Evolutionary conservation across 2,329 filamentous ascomycete species (phyloP).

Genomic region (Parafenestella ontariensis): DNA sequence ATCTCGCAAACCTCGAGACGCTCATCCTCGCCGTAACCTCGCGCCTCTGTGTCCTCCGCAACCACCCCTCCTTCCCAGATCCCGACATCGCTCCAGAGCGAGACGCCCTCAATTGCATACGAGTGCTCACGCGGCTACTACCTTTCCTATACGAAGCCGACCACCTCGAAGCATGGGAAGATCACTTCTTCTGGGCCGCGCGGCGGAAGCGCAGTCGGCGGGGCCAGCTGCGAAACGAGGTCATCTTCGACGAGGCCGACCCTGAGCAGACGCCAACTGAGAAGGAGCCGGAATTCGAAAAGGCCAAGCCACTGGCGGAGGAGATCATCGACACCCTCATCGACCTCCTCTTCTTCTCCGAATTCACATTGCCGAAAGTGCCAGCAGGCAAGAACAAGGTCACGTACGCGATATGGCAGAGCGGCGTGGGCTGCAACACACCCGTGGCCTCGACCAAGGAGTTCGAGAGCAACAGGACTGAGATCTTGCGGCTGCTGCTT

Average conservation of each 20-base stretch:
- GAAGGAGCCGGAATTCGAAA: conserved; percentile 72
- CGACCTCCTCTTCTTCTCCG: conserved; percentile 89
- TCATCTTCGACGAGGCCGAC: conserved; percentile 81
- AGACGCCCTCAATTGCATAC: conserved; percentile 94
- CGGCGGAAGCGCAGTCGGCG: conserved; percentile 66
- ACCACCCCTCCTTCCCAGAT: conserved; percentile 90
- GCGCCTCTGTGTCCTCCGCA: conserved; percentile 79
- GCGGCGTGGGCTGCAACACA: conserved; percentile 93
- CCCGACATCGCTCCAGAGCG: conserved; percentile 80
- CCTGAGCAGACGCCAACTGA: conserved; percentile 56
- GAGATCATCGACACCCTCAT: conserved; percentile 90
- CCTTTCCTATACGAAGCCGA: conserved; percentile 94
- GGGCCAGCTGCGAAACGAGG: conserved; percentile 63
- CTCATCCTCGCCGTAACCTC: conserved; percentile 84
- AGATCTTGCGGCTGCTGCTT: conserved; percentile 84
- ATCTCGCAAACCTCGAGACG: conserved; percentile 88
- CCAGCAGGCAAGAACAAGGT: conserved; percentile 78
- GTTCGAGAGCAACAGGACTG: conserved; percentile 89
- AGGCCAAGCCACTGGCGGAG: conserved; percentile 86
- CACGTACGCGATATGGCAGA: conserved; percentile 96
- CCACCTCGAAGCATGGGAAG: conserved; percentile 82
- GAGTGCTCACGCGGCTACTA: conserved; percentile 85
- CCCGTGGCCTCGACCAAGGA: conserved; percentile 88
- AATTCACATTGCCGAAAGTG: conserved; percentile 81
- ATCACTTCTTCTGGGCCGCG: conserved; percentile 88